Percentiles rank a stretch among this genome's conserved stretches.
These are phyloP conservation scores for Microbotryum scabiosae DNA, from an alignment of 1,284 basidiomycete species.

Conservation along the genomic window DNA sequence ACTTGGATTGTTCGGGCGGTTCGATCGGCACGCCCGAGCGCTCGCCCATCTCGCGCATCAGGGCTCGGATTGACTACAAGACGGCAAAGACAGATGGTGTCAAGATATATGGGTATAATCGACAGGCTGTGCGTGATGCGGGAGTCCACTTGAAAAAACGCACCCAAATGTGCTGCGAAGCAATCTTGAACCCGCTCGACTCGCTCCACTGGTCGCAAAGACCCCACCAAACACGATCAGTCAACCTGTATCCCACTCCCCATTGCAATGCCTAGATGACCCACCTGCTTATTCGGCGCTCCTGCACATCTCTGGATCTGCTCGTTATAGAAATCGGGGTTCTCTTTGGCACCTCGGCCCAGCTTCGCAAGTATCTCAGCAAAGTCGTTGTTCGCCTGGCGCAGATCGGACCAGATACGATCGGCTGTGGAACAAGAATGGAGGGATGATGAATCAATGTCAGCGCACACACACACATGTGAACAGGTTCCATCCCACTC, in stretches of 20 bases:
- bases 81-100: no score
- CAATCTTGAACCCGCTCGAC: not conserved
- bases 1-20: slow-evolving; percentile 72
- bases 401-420: slow-evolving; percentile 35
- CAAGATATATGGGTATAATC: no score
- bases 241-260: no score
- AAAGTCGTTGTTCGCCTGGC: slow-evolving; percentile 10
- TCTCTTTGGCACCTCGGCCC: not conserved
- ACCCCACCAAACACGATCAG: no score
- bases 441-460: not conserved
- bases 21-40: slow-evolving; percentile 79
- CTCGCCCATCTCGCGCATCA: slow-evolving; percentile 82
- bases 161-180: slow-evolving; percentile 9
- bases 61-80: slow-evolving; percentile 58
- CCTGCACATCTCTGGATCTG: not conserved
- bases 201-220: no score
- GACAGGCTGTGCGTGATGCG: no score
- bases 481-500: no score
- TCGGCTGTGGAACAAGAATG: slow-evolving; percentile 8
- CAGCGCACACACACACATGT: not conserved
- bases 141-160: not conserved
- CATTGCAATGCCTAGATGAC: not conserved
- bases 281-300: slow-evolving; percentile 2
- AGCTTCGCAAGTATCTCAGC: slow-evolving; percentile 6
- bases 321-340: not conserved